phyloP scores from a whole-genome alignment of 352 stramenopile species.

The Aphanomyces cochlioides region DNA sequence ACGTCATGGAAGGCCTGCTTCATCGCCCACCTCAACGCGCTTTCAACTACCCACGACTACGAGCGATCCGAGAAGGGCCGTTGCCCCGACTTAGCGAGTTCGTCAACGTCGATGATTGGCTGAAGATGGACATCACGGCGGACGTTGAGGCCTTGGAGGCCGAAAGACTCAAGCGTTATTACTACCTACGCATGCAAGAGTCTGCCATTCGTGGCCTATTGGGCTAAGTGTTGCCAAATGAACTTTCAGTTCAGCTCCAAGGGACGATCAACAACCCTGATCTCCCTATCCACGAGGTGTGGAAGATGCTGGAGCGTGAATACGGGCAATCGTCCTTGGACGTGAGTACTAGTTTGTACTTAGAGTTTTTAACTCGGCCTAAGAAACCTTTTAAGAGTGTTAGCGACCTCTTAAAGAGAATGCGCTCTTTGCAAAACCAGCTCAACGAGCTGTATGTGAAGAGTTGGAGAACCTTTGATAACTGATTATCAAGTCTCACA shows the following conservation, averaged over 20 bases:
- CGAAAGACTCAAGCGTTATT: no score
- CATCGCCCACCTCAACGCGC: no score
- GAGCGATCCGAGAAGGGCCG: no score
- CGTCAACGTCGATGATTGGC: no score
- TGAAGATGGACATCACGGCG: no score
- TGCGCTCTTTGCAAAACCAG: constrained; percentile 7
- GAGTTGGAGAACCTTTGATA: not conserved
- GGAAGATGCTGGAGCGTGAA: not conserved
- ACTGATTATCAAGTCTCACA: constrained; percentile 1
- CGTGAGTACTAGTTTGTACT: not conserved
- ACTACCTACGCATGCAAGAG: no score
- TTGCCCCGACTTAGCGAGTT: no score
- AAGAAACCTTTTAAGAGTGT: not conserved
- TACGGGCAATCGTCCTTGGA: not conserved
- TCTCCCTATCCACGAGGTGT: not conserved
- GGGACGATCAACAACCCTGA: not conserved
- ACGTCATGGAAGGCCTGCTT: no score
- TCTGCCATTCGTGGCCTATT: no score
- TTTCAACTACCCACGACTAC: no score
- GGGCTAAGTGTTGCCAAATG: not conserved
- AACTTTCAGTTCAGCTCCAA: constrained; percentile 1
- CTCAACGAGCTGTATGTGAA: not conserved
- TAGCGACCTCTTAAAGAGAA: not conserved
- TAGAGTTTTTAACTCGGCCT: not conserved
- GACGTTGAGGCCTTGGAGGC: no score